phyloP scores from a whole-genome alignment of 768 basidiomycete species.

The Suillus americanus region DNA sequence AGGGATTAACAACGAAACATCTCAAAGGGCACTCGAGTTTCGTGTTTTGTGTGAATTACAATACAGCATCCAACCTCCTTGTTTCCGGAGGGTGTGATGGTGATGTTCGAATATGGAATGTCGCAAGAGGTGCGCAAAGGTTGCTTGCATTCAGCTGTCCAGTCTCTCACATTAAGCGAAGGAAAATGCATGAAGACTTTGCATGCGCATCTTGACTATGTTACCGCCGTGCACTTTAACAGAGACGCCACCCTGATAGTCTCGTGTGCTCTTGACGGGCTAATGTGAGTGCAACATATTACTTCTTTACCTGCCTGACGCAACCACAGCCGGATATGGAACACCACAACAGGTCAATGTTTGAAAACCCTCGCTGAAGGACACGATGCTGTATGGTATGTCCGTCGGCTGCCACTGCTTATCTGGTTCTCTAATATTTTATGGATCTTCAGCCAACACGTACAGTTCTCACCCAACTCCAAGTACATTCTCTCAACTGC shows the following conservation, averaged over 20 bases:
- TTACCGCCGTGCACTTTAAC: conserved; percentile 94
- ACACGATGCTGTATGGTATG: conserved; percentile 77
- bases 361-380: conserved; percentile 94
- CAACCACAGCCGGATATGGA: conserved; percentile 85
- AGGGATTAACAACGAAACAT: conserved; percentile 71
- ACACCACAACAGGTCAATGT: conserved; percentile 88
- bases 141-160: not conserved
- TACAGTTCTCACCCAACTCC: conserved; percentile 94
- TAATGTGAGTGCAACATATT: conserved; percentile 65
- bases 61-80: conserved; percentile 80
- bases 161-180: conserved; percentile 22
- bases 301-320: conserved; percentile 1
- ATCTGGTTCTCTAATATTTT: not conserved
- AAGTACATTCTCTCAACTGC: conserved; percentile 94
- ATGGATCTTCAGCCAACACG: conserved; percentile 63
- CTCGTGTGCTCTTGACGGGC: conserved; percentile 87
- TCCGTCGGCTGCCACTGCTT: too few species aligned
- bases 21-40: conserved; percentile 83
- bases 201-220: conserved; percentile 92
- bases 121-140: conserved; percentile 60
- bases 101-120: conserved; percentile 91
- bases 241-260: conserved; percentile 89
- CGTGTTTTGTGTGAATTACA: conserved; percentile 93
- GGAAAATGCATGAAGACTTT: conserved; percentile 85
- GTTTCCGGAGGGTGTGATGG: conserved; percentile 94